phyloP scores from a whole-genome alignment of 2,329 filamentous ascomycete species.

The Scorias spongiosa region DNA sequence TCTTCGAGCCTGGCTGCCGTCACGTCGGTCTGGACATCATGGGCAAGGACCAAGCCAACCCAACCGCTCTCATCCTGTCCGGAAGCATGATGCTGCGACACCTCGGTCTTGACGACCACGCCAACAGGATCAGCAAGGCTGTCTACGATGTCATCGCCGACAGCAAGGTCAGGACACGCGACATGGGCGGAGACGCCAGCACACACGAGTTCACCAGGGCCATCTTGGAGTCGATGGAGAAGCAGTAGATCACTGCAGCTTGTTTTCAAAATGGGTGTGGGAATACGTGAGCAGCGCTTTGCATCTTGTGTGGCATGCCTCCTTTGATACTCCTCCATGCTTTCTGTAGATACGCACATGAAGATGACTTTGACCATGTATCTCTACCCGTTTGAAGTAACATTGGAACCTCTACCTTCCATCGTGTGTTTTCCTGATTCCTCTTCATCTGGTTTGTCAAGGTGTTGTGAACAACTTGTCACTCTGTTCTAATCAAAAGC shows the following conservation, averaged over 20 bases:
- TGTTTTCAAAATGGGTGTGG: not conserved
- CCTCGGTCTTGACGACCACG: slow-evolving; percentile 92
- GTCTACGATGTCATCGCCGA: slow-evolving; percentile 73
- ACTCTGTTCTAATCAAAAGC: too few relatives aligned
- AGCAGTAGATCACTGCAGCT: slow-evolving; percentile 5
- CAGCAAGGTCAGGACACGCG: slow-evolving; percentile 75
- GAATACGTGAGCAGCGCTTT: too few relatives aligned
- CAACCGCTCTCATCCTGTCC: slow-evolving; percentile 85
- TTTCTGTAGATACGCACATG: too few relatives aligned
- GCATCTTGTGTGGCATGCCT: too few relatives aligned
- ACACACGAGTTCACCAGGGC: slow-evolving; percentile 93
- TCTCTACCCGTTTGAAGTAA: too few relatives aligned
- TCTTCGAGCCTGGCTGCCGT: slow-evolving; percentile 97
- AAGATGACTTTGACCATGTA: too few relatives aligned
- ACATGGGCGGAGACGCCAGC: slow-evolving; percentile 84
- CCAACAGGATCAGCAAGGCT: slow-evolving; percentile 91
- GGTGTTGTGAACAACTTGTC: too few relatives aligned
- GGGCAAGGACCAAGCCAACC: slow-evolving; percentile 99
- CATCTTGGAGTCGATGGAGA: slow-evolving; percentile 88
- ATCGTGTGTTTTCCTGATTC: too few relatives aligned
- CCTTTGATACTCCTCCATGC: too few relatives aligned
- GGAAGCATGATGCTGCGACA: slow-evolving; percentile 96
- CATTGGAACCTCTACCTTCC: too few relatives aligned
- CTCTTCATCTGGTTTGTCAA: too few relatives aligned
- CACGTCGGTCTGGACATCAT: slow-evolving; percentile 99